A percentile compares a stretch with the other conserved stretches of the same genome.
Conservation (phyloP, 2,329 filamentous ascomycete species). For the Xylariaceae sp. region DNA sequence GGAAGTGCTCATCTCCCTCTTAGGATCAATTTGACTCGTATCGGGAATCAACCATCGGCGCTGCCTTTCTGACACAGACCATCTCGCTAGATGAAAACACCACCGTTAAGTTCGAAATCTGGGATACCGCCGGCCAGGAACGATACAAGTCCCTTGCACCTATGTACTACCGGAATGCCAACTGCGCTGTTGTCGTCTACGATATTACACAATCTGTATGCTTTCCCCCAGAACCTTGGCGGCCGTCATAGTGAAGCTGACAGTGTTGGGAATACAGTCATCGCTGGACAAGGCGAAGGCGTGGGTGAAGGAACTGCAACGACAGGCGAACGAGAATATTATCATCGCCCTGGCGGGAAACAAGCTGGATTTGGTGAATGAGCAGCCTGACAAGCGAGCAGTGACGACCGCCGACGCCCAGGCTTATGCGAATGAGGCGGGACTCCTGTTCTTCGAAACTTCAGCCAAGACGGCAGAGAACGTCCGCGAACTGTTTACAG, state of each 20-base stretch:
- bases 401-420: conserved; percentile 88
- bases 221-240: conserved; percentile 25
- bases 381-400: conserved; percentile 93
- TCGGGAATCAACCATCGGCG: conserved; percentile 96
- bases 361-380: conserved; percentile 93
- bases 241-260: conserved; percentile 24
- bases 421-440: conserved; percentile 91
- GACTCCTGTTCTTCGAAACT: conserved; percentile 96
- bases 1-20: conserved; percentile 1
- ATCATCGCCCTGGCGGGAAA: conserved; percentile 98
- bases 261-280: conserved; percentile 57
- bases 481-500: conserved; percentile 92
- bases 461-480: conserved; percentile 98
- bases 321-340: conserved; percentile 99
- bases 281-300: conserved; percentile 98
- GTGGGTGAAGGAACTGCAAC: conserved; percentile 98
- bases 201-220: conserved; percentile 98
- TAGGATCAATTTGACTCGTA: conserved; percentile 99
- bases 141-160: conserved; percentile 98
- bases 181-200: conserved; percentile 98
- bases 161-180: conserved; percentile 99
- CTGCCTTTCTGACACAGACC: conserved; percentile 97
- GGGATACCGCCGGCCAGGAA: conserved; percentile 98
- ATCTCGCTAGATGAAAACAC: conserved; percentile 98
- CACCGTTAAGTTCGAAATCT: conserved; percentile 99